A percentile compares a stretch with the other conserved stretches of the same genome.
phyloP scores from a whole-genome alignment of 1,139 yeast species.

The Magnusiomyces sp. region DNA sequence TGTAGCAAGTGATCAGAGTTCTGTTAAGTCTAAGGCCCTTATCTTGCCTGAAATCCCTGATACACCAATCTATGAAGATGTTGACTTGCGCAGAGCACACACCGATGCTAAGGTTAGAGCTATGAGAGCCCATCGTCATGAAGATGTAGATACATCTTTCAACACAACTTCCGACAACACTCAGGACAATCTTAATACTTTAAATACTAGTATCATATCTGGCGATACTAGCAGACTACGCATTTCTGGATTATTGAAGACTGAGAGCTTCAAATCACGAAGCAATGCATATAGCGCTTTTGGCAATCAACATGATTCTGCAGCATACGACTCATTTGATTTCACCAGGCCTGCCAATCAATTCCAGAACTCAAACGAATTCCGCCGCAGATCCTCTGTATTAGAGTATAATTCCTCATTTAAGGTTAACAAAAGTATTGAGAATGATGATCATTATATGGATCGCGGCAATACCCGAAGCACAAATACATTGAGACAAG shows the following conservation, averaged over 20 bases:
- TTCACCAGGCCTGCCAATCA: too few relatives aligned
- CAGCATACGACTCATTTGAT: too few relatives aligned
- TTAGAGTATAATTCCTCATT: not conserved
- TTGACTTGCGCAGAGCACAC: not conserved
- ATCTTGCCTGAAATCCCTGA: constrained; percentile 7
- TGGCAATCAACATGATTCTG: too few relatives aligned
- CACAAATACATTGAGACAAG: too few relatives aligned
- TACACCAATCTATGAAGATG: constrained; percentile 7
- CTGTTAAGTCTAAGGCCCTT: not conserved
- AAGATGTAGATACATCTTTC: not conserved
- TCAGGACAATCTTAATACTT: not conserved
- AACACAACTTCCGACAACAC: not conserved
- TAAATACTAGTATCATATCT: not conserved
- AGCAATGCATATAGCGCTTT: not conserved
- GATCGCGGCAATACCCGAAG: too few relatives aligned
- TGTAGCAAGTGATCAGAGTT: not conserved
- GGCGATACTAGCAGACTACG: constrained; percentile 7
- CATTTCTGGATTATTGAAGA: constrained; percentile 12
- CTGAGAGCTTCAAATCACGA: constrained; percentile 8
- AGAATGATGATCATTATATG: too few relatives aligned
- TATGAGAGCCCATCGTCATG: not conserved
- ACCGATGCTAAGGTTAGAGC: constrained; percentile 1
- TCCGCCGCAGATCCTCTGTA: not conserved
- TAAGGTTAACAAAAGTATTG: too few relatives aligned
- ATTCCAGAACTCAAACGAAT: too few relatives aligned